Evolutionary conservation across 2,329 filamentous ascomycete species (phyloP).

Genomic region (Botrytis porri): DNA sequence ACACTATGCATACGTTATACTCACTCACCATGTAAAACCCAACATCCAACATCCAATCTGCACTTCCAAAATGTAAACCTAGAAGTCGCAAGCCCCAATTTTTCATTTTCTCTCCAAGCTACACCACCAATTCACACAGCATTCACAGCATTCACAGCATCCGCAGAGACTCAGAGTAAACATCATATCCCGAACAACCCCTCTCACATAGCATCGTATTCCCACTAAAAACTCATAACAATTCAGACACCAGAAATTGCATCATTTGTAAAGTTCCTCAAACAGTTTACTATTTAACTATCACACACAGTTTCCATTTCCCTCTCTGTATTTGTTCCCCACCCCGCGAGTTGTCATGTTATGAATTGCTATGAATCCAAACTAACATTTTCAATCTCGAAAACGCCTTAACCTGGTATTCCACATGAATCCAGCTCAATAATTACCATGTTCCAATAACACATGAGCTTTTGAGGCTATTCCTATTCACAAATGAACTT

Average conservation of each 20-base stretch:
- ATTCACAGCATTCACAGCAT: too few species aligned
- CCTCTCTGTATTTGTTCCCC: neutral
- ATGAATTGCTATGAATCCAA: neutral
- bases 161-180: too few species aligned
- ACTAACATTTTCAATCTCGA: neutral
- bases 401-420: conserved; percentile 13
- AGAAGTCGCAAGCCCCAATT: too few species aligned
- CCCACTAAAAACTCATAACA: neutral
- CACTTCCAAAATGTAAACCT: too few species aligned
- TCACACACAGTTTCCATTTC: neutral
- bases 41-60: too few species aligned
- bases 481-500: conserved; percentile 9
- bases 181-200: too few species aligned
- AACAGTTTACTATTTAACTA: neutral
- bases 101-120: too few species aligned
- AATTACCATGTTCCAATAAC: conserved; percentile 8
- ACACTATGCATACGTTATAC: too few species aligned
- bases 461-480: neutral
- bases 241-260: neutral
- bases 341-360: neutral
- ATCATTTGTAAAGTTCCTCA: neutral
- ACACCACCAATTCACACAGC: too few species aligned
- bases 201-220: neutral
- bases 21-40: too few species aligned
- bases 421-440: conserved; percentile 13